Conservation (phyloP, 768 basidiomycete genomes). For the Lepiota brunneoincarnata region DNA sequence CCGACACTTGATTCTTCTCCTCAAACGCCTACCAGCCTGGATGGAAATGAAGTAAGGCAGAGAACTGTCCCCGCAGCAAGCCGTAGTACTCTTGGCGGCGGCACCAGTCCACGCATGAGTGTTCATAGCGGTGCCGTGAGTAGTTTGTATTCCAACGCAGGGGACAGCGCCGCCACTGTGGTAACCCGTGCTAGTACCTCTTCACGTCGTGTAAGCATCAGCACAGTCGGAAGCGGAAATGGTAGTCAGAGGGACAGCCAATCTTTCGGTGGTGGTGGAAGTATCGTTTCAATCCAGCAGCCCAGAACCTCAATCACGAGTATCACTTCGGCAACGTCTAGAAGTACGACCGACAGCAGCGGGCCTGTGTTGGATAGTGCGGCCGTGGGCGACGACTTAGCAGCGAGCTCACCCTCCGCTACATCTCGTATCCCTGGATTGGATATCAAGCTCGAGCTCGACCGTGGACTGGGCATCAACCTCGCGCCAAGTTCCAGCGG, state of each 20-base stretch:
- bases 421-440: not conserved
- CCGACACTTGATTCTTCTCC: constrained; percentile 21
- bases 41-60: constrained; percentile 15
- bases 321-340: not conserved
- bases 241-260: no score
- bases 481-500: not conserved
- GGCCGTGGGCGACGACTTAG: not conserved
- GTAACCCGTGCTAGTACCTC: not conserved
- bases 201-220: not conserved
- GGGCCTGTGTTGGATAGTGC: not conserved
- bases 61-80: constrained; percentile 11
- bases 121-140: constrained; percentile 2
- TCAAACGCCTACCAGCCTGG: constrained; percentile 32
- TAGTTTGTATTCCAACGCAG: not conserved
- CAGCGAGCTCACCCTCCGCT: not conserved
- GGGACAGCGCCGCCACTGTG: not conserved
- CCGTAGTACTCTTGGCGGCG: constrained; percentile 12
- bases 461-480: constrained; percentile 12
- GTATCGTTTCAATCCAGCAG: not conserved
- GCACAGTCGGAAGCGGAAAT: not conserved
- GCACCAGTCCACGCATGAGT: not conserved
- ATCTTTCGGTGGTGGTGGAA: not conserved
- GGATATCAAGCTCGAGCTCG: not conserved
- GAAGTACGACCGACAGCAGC: not conserved
- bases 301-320: not conserved